These are phyloP conservation scores for Phytophthora aleatoria DNA, from an alignment of 352 stramenopile species.

Conservation along the genomic window DNA sequence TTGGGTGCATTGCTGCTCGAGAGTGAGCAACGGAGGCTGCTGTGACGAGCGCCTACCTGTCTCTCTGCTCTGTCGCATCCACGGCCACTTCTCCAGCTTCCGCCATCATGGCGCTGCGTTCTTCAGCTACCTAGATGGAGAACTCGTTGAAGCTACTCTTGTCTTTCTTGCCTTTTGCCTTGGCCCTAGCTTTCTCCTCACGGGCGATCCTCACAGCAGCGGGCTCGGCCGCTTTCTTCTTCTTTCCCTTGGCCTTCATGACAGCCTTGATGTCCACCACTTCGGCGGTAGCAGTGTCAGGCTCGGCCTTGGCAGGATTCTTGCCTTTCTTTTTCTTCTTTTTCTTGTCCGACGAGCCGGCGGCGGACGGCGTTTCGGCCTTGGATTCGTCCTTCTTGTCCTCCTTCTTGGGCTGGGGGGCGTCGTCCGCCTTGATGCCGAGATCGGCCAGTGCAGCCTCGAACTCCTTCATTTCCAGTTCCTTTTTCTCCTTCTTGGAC, in stretches of 20 bases:
- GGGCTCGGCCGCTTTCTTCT: conserved; percentile 70
- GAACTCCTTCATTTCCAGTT: conserved; percentile 78
- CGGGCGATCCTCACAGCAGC: conserved; percentile 68
- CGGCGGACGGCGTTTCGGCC: conserved; percentile 30
- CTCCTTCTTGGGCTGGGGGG: conserved; percentile 16
- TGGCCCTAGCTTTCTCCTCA: conserved; percentile 70
- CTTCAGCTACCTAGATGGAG: conserved; percentile 54
- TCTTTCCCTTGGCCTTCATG: conserved; percentile 76
- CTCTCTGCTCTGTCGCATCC: conserved; percentile 8
- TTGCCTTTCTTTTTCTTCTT: conserved; percentile 76
- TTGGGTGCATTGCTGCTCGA: conserved; percentile 9
- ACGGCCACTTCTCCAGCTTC: background rate
- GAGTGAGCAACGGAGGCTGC: conserved; percentile 20
- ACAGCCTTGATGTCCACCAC: conserved; percentile 80
- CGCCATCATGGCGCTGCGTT: conserved; percentile 3
- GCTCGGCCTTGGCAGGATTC: conserved; percentile 39
- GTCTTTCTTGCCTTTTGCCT: conserved; percentile 80
- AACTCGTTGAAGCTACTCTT: conserved; percentile 86
- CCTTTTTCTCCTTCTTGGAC: conserved; percentile 86
- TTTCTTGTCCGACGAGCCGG: conserved; percentile 39
- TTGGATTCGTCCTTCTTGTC: conserved; percentile 49
- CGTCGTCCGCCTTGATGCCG: conserved; percentile 47
- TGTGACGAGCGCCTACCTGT: conserved; percentile 28
- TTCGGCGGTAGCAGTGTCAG: conserved; percentile 27
- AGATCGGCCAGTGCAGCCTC: conserved; percentile 69